Evolutionary conservation across 129 eudicot genomes (phyloP).

Genomic region (Flaveria linearis): DNA sequence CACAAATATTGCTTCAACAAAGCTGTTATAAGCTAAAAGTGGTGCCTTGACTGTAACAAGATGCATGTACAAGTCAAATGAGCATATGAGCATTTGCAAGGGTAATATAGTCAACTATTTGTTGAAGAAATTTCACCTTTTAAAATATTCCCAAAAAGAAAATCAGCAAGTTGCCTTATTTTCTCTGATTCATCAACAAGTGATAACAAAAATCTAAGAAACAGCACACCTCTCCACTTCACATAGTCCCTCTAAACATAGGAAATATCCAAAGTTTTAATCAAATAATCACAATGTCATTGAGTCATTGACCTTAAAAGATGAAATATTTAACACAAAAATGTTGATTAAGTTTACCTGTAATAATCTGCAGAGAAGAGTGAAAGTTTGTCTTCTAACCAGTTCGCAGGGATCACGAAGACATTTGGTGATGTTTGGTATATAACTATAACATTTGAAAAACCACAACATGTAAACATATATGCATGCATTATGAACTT

Average conservation of each 20-base stretch:
- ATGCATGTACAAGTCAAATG: constrained; percentile 26
- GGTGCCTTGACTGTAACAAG: constrained; percentile 88
- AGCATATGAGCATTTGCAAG: constrained; percentile 6
- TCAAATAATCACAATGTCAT: neutral
- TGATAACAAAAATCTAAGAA: constrained; percentile 78
- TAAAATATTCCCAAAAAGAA: constrained; percentile 82
- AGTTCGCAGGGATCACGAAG: constrained; percentile 96
- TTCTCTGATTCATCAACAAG: constrained; percentile 97
- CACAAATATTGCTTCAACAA: constrained; percentile 92
- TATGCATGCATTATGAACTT: neutral
- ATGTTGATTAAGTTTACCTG: constrained; percentile 53
- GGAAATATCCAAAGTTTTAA: constrained; percentile 12
- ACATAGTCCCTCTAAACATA: constrained; percentile 81
- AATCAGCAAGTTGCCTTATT: constrained; percentile 83
- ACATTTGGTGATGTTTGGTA: constrained; percentile 87
- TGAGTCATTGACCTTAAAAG: constrained; percentile 18
- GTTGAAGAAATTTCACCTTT: constrained; percentile 56
- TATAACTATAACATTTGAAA: constrained; percentile 53
- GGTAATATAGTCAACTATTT: constrained; percentile 23
- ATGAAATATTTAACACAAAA: neutral
- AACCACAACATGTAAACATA: neutral
- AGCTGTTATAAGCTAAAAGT: constrained; percentile 93
- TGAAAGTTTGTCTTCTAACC: constrained; percentile 92
- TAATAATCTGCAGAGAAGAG: constrained; percentile 77
- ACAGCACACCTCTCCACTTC: constrained; percentile 95